Evolutionary conservation across 1,139 yeast species (phyloP), one percentile per base, ranked within the genome.

Genomic region (Protomyces lactucae-debilis): DNA sequence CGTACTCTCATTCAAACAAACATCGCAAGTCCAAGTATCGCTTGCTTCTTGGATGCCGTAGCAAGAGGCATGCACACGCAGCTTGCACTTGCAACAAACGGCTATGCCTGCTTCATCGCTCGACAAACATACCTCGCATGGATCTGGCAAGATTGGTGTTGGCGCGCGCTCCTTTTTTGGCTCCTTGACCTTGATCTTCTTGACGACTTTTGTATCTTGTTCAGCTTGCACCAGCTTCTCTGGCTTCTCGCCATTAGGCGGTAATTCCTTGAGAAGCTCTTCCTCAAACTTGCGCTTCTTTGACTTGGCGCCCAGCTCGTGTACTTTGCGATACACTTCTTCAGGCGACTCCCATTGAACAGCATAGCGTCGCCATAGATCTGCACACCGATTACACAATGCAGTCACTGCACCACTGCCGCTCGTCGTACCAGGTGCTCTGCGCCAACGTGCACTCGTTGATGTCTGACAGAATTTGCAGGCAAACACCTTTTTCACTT

Each of bases 291-390:
- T 81, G 69, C 83, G 82, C 71, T 82, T 83, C 82, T 85, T 81
- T 1, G 85, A 84, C 64, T 73, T 74, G 21, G 79, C 79, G 39
- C 81, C 79, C 51, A 77, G 74, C 66, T 77, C 79, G 39, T 72
- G 79, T 67, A 72, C 78, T 66, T 82, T 85, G 72, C 80, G 82
- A 56, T 84, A 76, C 0, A 89, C 85, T 66, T 87, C 93, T 28
- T 77, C 72, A 0, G 97, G 96, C 57, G 84, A 84, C 69, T 86
- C 91, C 98, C 99, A 93, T n/a, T 80, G 79, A 0, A 88, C 86
- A 0, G 92, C 97, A 73, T 93, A 93, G 53, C 95, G 78, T 73
- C 97, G 80, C 99, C 99, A 93, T 52, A 93, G 74, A 66, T 86
- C 80, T 0, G 97, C 97, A 77, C 99, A 93, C 64, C 98, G 79